Evolutionary conservation across 108 stramenopile species (phyloP).

Genomic region (Nitzschia palea): DNA sequence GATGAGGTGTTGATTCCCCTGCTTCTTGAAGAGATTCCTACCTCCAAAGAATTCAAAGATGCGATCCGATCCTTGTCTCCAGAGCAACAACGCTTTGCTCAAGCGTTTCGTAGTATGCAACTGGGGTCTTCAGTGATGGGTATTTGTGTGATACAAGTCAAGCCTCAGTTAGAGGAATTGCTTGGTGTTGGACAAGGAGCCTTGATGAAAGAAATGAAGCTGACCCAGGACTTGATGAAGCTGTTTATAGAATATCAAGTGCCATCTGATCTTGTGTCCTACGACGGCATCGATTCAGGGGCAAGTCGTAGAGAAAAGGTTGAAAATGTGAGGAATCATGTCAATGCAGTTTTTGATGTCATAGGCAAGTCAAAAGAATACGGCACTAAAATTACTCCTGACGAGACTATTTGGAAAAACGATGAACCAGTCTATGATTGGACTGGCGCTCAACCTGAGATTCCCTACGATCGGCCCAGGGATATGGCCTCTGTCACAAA

Average conservation of each 20-base stretch:
- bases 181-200: conserved; percentile 66
- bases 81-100: conserved; percentile 86
- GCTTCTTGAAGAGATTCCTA: conserved; percentile 78
- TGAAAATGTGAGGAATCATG: conserved; percentile 58
- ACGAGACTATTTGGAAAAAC: conserved; percentile 57
- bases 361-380: conserved; percentile 47
- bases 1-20: conserved; percentile 85
- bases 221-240: conserved; percentile 81
- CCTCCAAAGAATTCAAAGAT: conserved; percentile 90
- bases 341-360: conserved; percentile 67
- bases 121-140: conserved; percentile 81
- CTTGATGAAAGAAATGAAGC: conserved; percentile 84
- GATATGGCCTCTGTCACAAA: no score
- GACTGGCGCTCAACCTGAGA: no score
- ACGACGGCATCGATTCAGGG: conserved; percentile 47
- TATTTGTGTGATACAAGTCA: conserved; percentile 76
- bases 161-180: conserved; percentile 85
- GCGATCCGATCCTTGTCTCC: conserved; percentile 81
- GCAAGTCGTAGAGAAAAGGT: conserved; percentile 54
- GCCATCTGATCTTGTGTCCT: conserved; percentile 84
- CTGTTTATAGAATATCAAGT: conserved; percentile 89
- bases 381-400: no score
- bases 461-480: no score
- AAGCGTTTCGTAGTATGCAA: conserved; percentile 84
- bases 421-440: no score